A percentile compares a stretch with the other conserved stretches of the same genome.
These are phyloP conservation scores for Phaseolus lunatus DNA, from an alignment of 306 rosid genomes.

Conservation along the genomic window DNA sequence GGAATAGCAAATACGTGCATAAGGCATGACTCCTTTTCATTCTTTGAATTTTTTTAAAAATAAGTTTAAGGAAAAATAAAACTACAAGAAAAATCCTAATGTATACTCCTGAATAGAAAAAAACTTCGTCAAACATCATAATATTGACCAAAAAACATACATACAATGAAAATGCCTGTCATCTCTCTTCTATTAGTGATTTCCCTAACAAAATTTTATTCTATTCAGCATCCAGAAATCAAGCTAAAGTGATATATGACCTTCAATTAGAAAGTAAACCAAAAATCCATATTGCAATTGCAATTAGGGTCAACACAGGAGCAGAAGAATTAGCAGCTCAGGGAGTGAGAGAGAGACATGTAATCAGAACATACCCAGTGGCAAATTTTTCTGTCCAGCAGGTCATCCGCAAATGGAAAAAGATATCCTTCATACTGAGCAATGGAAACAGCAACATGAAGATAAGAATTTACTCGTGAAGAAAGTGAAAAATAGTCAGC, in stretches of 20 bases:
- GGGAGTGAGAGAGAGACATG: neutral
- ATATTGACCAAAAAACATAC: constrained; percentile 16
- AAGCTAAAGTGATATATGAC: constrained; percentile 14
- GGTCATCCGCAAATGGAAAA: constrained; percentile 78
- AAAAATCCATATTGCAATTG: constrained; percentile 33
- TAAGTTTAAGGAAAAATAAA: neutral
- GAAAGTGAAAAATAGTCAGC: constrained; percentile 98
- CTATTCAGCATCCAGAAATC: constrained; percentile 18
- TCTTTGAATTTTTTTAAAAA: neutral
- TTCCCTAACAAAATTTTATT: constrained; percentile 14
- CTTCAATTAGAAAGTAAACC: constrained; percentile 36
- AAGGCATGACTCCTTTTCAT: neutral
- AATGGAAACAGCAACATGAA: constrained; percentile 77
- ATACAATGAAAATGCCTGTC: neutral
- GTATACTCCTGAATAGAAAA: constrained; percentile 19
- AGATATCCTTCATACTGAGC: constrained; percentile 90
- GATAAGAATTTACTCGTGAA: constrained; percentile 77
- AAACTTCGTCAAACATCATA: constrained; percentile 2
- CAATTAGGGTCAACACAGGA: constrained; percentile 10
- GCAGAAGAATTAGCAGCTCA: constrained; percentile 22
- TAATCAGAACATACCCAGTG: constrained; percentile 81
- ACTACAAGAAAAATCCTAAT: neutral
- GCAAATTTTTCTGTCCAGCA: constrained; percentile 82
- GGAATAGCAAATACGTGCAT: neutral
- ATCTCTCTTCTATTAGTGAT: constrained; percentile 6